Conservation (phyloP, 1,284 basidiomycete genomes). For the Ceratobasidium sp. region DNA sequence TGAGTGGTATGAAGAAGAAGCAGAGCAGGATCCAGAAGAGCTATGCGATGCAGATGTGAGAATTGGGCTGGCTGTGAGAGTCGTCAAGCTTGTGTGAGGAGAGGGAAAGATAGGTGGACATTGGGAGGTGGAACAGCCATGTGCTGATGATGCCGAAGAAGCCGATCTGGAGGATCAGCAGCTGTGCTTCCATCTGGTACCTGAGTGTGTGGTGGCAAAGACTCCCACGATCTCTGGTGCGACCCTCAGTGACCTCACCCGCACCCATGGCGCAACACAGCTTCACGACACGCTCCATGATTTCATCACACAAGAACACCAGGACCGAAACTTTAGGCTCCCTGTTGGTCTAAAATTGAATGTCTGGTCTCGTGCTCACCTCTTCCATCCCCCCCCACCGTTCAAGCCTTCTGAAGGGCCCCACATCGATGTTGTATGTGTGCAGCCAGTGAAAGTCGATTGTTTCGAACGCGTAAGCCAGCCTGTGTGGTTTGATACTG, state of each 20-base stretch:
- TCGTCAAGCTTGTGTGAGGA: neutral
- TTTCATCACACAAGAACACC: neutral
- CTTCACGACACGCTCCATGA: neutral
- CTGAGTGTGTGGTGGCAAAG: neutral
- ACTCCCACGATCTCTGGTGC: neutral
- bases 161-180: neutral
- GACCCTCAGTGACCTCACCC: neutral
- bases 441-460: neutral
- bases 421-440: neutral
- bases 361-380: neutral
- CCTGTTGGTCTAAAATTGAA: neutral
- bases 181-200: neutral
- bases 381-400: constrained; percentile 17
- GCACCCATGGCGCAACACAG: neutral
- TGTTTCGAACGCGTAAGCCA: neutral
- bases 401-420: constrained; percentile 10
- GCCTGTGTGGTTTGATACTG: constrained; percentile 10
- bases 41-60: neutral
- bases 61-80: neutral
- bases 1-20: neutral
- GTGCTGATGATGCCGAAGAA: neutral
- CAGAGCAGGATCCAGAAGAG: neutral
- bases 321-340: too few species aligned
- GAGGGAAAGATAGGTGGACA: neutral
- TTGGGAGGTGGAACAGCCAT: neutral